Evolutionary conservation across 2,329 filamentous ascomycete genomes (phyloP).

Genomic region (Nemania abortiva): DNA sequence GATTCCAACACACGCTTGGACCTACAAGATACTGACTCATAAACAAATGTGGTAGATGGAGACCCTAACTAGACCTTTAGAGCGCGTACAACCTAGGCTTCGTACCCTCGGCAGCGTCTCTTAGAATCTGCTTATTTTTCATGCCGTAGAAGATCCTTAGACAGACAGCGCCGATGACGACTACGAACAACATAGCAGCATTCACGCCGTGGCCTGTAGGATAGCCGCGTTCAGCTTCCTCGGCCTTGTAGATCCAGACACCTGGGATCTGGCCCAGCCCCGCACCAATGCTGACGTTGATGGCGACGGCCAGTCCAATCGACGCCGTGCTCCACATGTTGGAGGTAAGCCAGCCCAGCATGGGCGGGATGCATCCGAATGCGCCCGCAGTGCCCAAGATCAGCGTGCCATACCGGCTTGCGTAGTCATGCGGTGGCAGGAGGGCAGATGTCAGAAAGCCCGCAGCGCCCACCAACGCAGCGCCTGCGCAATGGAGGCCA

Average conservation of each 20-base stretch:
- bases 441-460: conserved; percentile 72
- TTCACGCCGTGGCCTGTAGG: conserved; percentile 74
- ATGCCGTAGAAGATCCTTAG: conserved; percentile 68
- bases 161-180: conserved; percentile 45
- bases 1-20: not conserved
- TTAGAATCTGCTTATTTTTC: conserved; percentile 56
- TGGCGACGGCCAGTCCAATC: conserved; percentile 75
- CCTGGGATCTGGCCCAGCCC: conserved; percentile 78
- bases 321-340: conserved; percentile 75
- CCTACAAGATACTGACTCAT: not conserved
- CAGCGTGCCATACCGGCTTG: conserved; percentile 74
- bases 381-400: conserved; percentile 75
- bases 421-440: conserved; percentile 70
- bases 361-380: conserved; percentile 76
- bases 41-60: not conserved
- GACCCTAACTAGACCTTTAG: conserved; percentile 25
- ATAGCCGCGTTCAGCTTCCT: conserved; percentile 71
- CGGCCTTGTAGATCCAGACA: conserved; percentile 78
- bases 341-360: conserved; percentile 75
- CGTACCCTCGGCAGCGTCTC: conserved; percentile 50
- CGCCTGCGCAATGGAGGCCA: conserved; percentile 58
- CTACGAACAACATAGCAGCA: conserved; percentile 57
- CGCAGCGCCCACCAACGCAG: conserved; percentile 59
- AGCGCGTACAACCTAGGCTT: conserved; percentile 56
- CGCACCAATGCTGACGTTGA: conserved; percentile 75